Evolutionary conservation across 108 stramenopile genomes (phyloP).

Genomic region (Schizochytrium sp.): DNA sequence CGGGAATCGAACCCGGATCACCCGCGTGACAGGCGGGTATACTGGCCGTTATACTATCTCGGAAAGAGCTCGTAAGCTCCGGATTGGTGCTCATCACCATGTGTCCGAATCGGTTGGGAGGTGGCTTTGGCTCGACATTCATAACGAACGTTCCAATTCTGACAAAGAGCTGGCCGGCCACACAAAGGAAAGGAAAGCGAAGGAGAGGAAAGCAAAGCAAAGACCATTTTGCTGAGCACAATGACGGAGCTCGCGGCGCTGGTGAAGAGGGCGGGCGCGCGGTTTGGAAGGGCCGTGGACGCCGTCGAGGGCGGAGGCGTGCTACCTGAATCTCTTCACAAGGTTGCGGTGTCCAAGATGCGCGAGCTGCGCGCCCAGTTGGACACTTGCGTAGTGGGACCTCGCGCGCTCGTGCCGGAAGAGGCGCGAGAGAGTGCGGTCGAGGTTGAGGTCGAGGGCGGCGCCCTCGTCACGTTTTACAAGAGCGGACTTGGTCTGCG

Average conservation of each 20-base stretch:
- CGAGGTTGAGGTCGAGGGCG: not conserved
- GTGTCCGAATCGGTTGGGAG: no score
- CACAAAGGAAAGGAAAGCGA: no score
- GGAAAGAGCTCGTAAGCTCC: no score
- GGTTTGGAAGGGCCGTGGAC: not conserved
- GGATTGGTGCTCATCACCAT: no score
- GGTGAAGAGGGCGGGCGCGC: not conserved
- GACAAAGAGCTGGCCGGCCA: no score
- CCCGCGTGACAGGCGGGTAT: no score
- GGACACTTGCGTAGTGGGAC: not conserved
- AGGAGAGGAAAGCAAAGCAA: no score
- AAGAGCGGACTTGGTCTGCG: not conserved
- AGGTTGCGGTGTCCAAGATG: not conserved
- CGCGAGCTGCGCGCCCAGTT: not conserved
- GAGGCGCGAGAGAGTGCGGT: not conserved
- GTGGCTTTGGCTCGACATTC: no score
- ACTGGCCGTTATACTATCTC: no score
- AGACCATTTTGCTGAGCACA: no score
- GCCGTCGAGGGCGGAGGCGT: not conserved
- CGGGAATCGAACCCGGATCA: no score
- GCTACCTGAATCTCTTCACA: not conserved
- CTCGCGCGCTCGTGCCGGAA: not conserved
- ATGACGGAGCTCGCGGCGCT: not conserved
- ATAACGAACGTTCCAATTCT: fast-evolving
- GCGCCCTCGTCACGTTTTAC: not conserved